These are phyloP conservation scores for Aspergillus sp. DNA, from an alignment of 2,329 filamentous ascomycete genomes.

Conservation along the genomic window DNA sequence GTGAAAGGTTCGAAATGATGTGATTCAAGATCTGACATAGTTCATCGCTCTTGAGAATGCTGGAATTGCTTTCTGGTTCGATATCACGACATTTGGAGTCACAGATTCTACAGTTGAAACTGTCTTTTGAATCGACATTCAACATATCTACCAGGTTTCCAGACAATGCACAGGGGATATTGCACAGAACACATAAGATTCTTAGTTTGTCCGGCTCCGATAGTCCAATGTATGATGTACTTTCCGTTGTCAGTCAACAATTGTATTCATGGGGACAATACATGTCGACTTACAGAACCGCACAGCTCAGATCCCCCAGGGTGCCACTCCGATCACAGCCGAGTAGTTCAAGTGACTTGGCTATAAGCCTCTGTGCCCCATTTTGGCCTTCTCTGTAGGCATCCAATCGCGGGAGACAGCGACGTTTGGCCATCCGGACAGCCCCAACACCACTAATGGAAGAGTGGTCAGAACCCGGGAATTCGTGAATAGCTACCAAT, in stretches of 20 bases:
- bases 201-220: conserved; percentile 55
- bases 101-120: conserved; percentile 41
- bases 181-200: conserved; percentile 58
- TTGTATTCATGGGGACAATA: not conserved
- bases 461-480: conserved; percentile 6
- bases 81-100: conserved; percentile 33
- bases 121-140: conserved; percentile 24
- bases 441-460: conserved; percentile 23
- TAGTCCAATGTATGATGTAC: conserved; percentile 50
- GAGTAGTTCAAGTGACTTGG: conserved; percentile 36
- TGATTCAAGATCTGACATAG: conserved; percentile 48
- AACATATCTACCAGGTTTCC: conserved; percentile 44
- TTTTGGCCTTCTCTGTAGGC: conserved; percentile 35
- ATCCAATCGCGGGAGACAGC: conserved; percentile 37
- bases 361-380: conserved; percentile 37
- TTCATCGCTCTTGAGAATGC: conserved; percentile 30
- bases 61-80: conserved; percentile 11
- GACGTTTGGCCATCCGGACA: conserved; percentile 36
- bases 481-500: conserved; percentile 13
- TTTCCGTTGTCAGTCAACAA: conserved; percentile 24
- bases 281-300: conserved; percentile 51
- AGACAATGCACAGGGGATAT: conserved; percentile 59
- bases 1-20: conserved; percentile 43
- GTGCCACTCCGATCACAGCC: conserved; percentile 35
- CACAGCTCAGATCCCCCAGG: conserved; percentile 44